phyloP scores from a whole-genome alignment of 768 basidiomycete species.

The Gymnopilus junonius region DNA sequence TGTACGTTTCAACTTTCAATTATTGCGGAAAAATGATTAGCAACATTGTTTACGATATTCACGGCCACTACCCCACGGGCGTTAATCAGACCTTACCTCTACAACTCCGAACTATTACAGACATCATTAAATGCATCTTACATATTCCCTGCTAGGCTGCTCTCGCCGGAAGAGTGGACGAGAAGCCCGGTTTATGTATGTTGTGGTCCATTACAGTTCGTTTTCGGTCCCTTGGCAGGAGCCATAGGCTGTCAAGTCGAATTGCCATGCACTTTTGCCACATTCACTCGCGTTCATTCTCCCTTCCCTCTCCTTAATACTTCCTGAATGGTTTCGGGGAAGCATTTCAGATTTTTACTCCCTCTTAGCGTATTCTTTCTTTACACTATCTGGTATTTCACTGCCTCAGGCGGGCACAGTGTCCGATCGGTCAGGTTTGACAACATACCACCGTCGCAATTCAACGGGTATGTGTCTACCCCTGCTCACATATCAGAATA shows the following conservation, averaged over 20 bases:
- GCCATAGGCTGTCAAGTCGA: neutral
- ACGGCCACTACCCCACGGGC: too few relatives aligned
- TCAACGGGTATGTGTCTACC: neutral
- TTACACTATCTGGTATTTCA: neutral
- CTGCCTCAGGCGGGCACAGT: neutral
- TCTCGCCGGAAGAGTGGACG: neutral
- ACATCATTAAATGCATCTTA: too few relatives aligned
- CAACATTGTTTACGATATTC: too few relatives aligned
- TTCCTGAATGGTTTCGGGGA: neutral
- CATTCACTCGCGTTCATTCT: neutral
- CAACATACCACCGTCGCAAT: neutral
- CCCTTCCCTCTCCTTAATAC: neutral
- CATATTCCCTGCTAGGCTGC: too few relatives aligned
- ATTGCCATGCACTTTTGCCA: neutral
- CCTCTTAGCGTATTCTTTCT: neutral
- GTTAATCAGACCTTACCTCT: too few relatives aligned
- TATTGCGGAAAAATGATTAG: too few relatives aligned
- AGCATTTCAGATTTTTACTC: neutral
- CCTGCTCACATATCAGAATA: constrained; percentile 12
- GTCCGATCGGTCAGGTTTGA: neutral
- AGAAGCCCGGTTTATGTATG: neutral
- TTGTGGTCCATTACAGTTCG: neutral
- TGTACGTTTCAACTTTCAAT: too few relatives aligned
- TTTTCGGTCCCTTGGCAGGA: too few relatives aligned
- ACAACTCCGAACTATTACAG: too few relatives aligned